Percentiles rank a stretch among this genome's conserved stretches.
These are phyloP conservation scores for Vigna reflexopilosa DNA, from an alignment of 306 rosid genomes.

Conservation along the genomic window DNA sequence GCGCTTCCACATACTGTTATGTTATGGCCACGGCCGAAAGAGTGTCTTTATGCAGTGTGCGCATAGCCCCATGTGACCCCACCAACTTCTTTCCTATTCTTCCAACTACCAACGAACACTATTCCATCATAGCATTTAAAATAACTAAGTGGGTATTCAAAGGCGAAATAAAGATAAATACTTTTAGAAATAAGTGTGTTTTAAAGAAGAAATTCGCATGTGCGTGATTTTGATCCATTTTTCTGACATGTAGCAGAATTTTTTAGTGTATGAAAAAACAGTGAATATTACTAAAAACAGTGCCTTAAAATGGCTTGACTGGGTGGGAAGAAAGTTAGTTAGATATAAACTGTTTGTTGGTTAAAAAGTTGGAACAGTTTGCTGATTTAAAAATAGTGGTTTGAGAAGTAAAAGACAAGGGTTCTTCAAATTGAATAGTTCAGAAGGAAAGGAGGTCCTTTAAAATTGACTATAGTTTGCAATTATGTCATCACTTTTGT, in stretches of 20 bases:
- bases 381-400: neutral
- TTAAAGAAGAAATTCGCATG: neutral
- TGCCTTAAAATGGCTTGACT: no score
- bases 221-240: neutral
- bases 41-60: slow-evolving; percentile 26
- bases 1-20: slow-evolving; percentile 35
- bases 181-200: neutral
- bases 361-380: neutral
- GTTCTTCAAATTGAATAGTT: neutral
- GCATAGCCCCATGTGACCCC: slow-evolving; percentile 14
- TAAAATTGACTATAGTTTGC: neutral
- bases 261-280: no score
- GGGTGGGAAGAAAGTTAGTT: no score
- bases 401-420: neutral
- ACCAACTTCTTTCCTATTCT: slow-evolving; percentile 27
- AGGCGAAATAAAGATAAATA: neutral
- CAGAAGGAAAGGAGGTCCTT: neutral
- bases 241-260: neutral
- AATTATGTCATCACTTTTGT: neutral
- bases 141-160: neutral
- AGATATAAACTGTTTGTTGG: no score
- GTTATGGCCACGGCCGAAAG: slow-evolving; percentile 43
- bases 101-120: slow-evolving; percentile 5
- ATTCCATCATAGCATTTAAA: neutral
- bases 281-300: no score